A percentile compares a stretch with the other conserved stretches of the same genome.
These are phyloP conservation scores for Gossypium turneri DNA, from an alignment of 345 rosid species.

Conservation along the genomic window DNA sequence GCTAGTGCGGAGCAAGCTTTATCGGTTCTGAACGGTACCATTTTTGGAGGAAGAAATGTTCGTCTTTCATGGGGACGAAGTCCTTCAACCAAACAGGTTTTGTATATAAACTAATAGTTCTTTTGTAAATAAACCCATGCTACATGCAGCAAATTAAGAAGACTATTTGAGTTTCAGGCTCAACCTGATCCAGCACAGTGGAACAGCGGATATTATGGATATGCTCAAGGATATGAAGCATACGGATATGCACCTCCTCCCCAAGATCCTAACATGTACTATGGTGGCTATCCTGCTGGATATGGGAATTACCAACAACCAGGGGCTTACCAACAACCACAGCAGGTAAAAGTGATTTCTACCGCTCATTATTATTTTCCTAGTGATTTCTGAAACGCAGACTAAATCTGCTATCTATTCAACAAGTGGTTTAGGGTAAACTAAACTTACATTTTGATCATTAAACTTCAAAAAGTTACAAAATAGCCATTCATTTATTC, in stretches of 20 bases:
- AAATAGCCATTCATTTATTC: no score
- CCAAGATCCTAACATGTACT: constrained; percentile 84
- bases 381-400: no score
- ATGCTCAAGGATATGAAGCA: constrained; percentile 77
- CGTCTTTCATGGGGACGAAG: constrained; percentile 99
- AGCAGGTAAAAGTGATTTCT: constrained; percentile 44
- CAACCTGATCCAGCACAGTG: constrained; percentile 81
- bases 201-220: constrained; percentile 79
- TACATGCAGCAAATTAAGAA: background rate
- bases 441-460: no score
- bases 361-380: no score
- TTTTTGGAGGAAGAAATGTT: constrained; percentile 75
- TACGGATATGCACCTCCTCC: constrained; percentile 78
- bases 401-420: background rate
- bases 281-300: constrained; percentile 85
- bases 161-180: constrained; percentile 31
- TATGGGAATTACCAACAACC: constrained; percentile 51
- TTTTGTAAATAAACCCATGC: constrained; percentile 7
- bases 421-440: background rate
- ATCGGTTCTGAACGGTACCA: constrained; percentile 66
- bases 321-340: constrained; percentile 63
- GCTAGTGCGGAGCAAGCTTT: constrained; percentile 84
- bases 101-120: constrained; percentile 6
- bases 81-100: constrained; percentile 89
- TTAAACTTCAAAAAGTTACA: no score